Base-by-base conservation (phyloP, 768 basidiomycete genomes). In the Leccinum sublutescens region DNA sequence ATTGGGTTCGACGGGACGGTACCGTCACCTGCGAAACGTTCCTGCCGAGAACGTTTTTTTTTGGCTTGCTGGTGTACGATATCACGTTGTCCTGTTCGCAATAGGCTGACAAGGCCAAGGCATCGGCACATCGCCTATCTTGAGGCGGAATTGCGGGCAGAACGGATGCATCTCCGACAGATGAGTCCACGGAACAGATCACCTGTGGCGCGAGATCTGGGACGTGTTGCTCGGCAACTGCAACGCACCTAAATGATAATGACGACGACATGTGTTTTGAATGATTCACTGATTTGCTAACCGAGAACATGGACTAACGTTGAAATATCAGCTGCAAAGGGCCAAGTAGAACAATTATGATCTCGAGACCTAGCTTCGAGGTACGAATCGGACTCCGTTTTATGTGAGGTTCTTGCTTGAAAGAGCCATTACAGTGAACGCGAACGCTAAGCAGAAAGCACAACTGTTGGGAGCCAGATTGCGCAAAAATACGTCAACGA, bases 281-380 rank as follows among this genome's bases (percentile, higher is more conserved):
- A 40, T 15, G 40, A 19, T 50, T 27, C 11, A 40, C 21, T 61
- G 49, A 66, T 59, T 45, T 31, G 19, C 23, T 5, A 52, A 33
- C 25, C 23, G 64, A 93, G 91, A 90, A 91, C 66, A 91, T 93
- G 83, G 84, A 88, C 29, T 88, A 88, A 88, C 54, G 82, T 93
- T 50, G 29, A 86, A 84, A 62, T 72, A 80, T 11, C 86, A 93
- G 34, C 71, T 93, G 10, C 83, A 86, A 47, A 79, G 78, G 57
- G 76, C 84, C 72, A 93, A 91, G 74, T 82, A 85, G 58, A 87
- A 90, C 66, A 93, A 88, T 62, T 79, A 84, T 23, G 83, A 84
- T 19, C 77, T 94, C 27, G 91, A 93, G 70, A 78, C 76, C 51
- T 89, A 93, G 58, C 78, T 93, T 48, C 81, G 88, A 75, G 79